phyloP scores from a whole-genome alignment of 345 rosid species.

The Iberis pinnata region DNA sequence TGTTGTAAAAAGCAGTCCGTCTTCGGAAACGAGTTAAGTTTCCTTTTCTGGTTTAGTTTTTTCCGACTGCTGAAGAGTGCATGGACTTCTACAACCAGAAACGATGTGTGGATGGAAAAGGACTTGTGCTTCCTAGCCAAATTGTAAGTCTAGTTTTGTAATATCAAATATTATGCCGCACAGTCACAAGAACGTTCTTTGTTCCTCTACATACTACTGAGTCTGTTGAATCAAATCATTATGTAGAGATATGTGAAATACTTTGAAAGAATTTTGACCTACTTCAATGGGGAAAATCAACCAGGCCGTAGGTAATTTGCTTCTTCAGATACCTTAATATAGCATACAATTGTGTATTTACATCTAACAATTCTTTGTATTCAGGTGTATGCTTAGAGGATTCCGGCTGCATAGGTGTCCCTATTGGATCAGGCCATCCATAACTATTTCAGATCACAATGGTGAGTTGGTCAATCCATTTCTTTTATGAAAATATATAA shows the following conservation, averaged over 20 bases:
- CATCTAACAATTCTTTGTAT: slow-evolving; percentile 10
- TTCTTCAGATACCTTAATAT: not conserved
- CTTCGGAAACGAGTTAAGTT: slow-evolving; percentile 3
- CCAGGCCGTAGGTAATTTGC: slow-evolving; percentile 62
- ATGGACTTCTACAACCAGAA: slow-evolving; percentile 82
- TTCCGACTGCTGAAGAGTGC: slow-evolving; percentile 90
- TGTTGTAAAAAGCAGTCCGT: slow-evolving; percentile 15
- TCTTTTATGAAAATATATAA: slow-evolving; percentile 12
- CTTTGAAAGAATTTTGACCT: slow-evolving; percentile 60
- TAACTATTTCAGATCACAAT: slow-evolving; percentile 68
- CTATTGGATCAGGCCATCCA: slow-evolving; percentile 78
- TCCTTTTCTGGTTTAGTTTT: slow-evolving; percentile 43
- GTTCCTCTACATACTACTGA: not conserved
- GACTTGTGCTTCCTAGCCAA: slow-evolving; percentile 83
- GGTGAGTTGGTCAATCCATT: slow-evolving; percentile 34
- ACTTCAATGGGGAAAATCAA: slow-evolving; percentile 74
- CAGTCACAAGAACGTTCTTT: not conserved
- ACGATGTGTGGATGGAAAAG: slow-evolving; percentile 80
- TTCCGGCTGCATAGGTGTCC: slow-evolving; percentile 87
- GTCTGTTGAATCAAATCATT: slow-evolving; percentile 7
- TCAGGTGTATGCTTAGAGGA: slow-evolving; percentile 84
- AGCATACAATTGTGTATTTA: slow-evolving; percentile 4
- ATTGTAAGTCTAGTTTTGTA: slow-evolving; percentile 45
- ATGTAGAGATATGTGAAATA: slow-evolving; percentile 76
- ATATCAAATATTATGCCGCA: not conserved